Evolutionary conservation across 2,329 filamentous ascomycete species (phyloP).

Genomic region (Aspergillus alliaceus): DNA sequence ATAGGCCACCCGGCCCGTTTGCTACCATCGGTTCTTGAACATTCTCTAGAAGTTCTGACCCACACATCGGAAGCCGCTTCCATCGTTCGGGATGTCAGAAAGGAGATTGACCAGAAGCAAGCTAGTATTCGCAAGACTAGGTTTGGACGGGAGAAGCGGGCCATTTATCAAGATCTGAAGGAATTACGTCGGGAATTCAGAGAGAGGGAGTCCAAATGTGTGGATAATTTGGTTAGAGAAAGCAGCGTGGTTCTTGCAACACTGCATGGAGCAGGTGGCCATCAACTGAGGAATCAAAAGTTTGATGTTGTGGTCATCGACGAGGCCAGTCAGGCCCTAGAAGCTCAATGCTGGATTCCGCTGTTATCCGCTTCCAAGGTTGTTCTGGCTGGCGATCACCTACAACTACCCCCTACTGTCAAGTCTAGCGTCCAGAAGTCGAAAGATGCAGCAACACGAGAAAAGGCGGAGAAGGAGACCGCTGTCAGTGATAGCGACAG

Average conservation of each 20-base stretch:
- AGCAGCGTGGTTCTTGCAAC: conserved; percentile 91
- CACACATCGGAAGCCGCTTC: conserved; percentile 84
- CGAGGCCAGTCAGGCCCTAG: conserved; percentile 91
- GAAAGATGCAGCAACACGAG: conserved; percentile 49
- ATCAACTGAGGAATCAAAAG: conserved; percentile 72
- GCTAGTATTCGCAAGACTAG: conserved; percentile 84
- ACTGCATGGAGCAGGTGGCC: conserved; percentile 85
- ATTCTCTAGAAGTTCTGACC: conserved; percentile 88
- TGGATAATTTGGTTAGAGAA: conserved; percentile 69
- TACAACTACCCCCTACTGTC: conserved; percentile 92
- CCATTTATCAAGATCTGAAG: conserved; percentile 81
- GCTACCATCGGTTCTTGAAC: conserved; percentile 80
- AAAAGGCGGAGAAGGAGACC: conserved; percentile 26
- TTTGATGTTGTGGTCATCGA: conserved; percentile 97
- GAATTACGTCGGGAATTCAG: conserved; percentile 86
- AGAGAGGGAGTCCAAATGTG: conserved; percentile 78
- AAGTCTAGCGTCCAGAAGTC: conserved; percentile 63
- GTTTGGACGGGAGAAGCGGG: conserved; percentile 73
- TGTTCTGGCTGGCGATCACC: conserved; percentile 88
- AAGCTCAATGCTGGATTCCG: conserved; percentile 96
- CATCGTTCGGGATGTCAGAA: conserved; percentile 85
- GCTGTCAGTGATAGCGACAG: conserved; percentile 35
- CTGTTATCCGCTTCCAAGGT: conserved; percentile 77
- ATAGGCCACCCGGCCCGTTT: conserved; percentile 91
- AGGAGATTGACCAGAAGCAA: conserved; percentile 91